Percentiles rank a stretch among this genome's conserved stretches.
phyloP scores from a whole-genome alignment of 2,329 filamentous ascomycete species.

The Botrytis deweyae region DNA sequence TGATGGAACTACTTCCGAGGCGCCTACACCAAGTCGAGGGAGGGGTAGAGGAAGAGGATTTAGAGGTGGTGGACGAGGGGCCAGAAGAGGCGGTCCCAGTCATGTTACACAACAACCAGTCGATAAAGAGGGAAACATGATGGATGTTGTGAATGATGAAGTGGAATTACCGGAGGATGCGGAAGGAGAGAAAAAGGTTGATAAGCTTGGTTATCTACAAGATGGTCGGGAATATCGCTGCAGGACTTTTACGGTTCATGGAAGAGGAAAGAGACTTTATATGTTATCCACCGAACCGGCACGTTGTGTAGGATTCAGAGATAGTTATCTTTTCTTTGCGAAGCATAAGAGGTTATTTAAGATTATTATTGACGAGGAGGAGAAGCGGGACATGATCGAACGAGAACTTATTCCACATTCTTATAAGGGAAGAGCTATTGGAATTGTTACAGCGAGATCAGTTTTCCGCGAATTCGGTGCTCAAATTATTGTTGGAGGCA shows the following conservation, averaged over 20 bases:
- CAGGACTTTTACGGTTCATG: constrained; percentile 87
- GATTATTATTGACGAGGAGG: constrained; percentile 96
- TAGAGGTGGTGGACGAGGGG: constrained; percentile 64
- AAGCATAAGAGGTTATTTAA: constrained; percentile 97
- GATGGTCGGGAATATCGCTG: constrained; percentile 91
- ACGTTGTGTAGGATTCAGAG: constrained; percentile 92
- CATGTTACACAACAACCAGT: constrained; percentile 81
- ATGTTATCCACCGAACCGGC: constrained; percentile 98
- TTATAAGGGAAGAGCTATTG: constrained; percentile 97
- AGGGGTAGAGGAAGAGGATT: constrained; percentile 65
- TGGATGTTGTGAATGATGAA: constrained; percentile 90
- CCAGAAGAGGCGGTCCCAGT: constrained; percentile 62
- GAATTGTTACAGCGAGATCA: constrained; percentile 92
- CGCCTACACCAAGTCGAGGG: constrained; percentile 46
- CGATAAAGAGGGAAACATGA: constrained; percentile 89
- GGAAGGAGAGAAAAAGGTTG: constrained; percentile 90
- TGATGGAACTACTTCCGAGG: constrained; percentile 49
- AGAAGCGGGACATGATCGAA: constrained; percentile 94
- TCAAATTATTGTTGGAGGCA: constrained; percentile 88
- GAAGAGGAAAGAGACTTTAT: constrained; percentile 82
- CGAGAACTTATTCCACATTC: constrained; percentile 94
- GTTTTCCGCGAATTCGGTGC: constrained; percentile 97
- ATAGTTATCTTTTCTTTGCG: constrained; percentile 98
- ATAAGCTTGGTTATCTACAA: constrained; percentile 79
- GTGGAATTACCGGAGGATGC: constrained; percentile 82